Base-by-base conservation (phyloP, 225 moss, liverwort and hornwort species). In the Physcomitrellopsis africana region DNA sequence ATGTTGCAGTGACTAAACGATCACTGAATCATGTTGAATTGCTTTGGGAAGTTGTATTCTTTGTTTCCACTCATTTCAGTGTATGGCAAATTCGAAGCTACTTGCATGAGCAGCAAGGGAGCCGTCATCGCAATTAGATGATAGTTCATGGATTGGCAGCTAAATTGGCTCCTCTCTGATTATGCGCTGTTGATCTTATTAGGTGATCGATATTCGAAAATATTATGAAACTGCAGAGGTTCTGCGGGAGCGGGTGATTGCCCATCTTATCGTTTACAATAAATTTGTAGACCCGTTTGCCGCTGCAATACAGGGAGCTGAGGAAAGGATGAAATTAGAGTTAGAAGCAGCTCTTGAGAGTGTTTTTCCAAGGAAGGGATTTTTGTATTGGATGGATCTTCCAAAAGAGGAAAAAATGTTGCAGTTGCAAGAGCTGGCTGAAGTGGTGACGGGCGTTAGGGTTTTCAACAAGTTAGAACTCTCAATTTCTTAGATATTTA, bases 321-420 rank as follows among this genome's bases (percentile, higher is more conserved):
- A 73, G 11, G 45, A 43, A 0, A 69, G 69, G 51, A 84, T 85
- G 65, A 80, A 86, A 80, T 86, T 81, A 58, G 96, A 97, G 80
- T 70, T 97, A 5, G 72, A 90, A 8, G 91, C 77, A 17, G 86
- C 87, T 0, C 43, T 99, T 3, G 97, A 93, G 74, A 99, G 94
- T 79, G 90, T 99, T 32, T 79, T 99, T 5, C 94, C 91, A n/a
- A 86, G 87, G 52, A 91, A 94, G 72, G 82, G 84, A 0, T 89
- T 93, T 49, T 80, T 97, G 20, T 91, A 97, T 77, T 96, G 92
- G 91, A 94, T 96, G 92, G 96, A 93, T 5, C 78, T 89, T 63
- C 52, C 85, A 0, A 60, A 73, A 1, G 80, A 86, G 20, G 91
- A 86, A 63, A 94, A 94, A 57, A 14, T 65, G n/a, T 5, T 68